These are phyloP conservation scores for Canavalia ensiformis DNA, from an alignment of 306 rosid genomes.

Conservation along the genomic window DNA sequence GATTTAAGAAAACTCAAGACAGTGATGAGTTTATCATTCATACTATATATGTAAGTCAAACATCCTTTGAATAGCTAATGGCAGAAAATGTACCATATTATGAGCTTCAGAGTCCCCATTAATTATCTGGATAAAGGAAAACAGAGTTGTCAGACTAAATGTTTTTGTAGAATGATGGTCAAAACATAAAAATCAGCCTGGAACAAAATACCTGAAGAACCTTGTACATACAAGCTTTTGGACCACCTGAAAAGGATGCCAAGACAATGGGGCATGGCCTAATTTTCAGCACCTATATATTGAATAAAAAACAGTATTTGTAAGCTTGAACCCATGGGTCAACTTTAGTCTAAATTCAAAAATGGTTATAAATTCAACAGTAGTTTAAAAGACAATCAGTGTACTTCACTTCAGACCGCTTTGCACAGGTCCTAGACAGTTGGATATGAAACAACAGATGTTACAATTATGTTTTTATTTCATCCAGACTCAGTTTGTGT, in stretches of 20 bases:
- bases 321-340: conserved; percentile 32
- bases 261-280: conserved; percentile 88
- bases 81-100: conserved; percentile 68
- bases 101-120: conserved; percentile 67
- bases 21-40: conserved; percentile 10
- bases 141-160: conserved; percentile 34
- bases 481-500: conserved; percentile 9
- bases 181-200: conserved; percentile 24
- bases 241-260: conserved; percentile 93
- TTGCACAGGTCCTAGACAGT: neutral
- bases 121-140: conserved; percentile 72
- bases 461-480: conserved; percentile 27
- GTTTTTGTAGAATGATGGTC: conserved; percentile 6
- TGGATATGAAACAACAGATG: conserved; percentile 35
- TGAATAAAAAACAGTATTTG: conserved; percentile 33
- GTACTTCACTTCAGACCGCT: conserved; percentile 27
- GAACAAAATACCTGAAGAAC: conserved; percentile 81
- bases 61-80: conserved; percentile 34
- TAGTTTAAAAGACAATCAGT: neutral
- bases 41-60: conserved; percentile 38
- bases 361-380: conserved; percentile 3
- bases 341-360: conserved; percentile 25
- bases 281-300: conserved; percentile 73
- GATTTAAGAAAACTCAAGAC: conserved; percentile 31
- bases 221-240: conserved; percentile 86